These are phyloP conservation scores for Pestalotiopsis sp. DNA, from an alignment of 2,329 filamentous ascomycete species.

Conservation along the genomic window DNA sequence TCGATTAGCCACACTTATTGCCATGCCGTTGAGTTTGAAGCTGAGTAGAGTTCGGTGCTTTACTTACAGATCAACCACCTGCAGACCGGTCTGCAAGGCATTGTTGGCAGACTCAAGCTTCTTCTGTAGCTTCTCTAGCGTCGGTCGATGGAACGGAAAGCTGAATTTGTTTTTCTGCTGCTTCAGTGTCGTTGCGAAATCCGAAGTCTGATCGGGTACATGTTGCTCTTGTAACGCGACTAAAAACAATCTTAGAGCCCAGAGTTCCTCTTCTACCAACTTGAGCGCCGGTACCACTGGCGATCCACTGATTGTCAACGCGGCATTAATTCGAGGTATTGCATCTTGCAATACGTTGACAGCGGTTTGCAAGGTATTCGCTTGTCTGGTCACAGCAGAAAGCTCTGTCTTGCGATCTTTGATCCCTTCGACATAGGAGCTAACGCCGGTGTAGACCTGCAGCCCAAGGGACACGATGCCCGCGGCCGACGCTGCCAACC, in stretches of 20 bases:
- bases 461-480: conserved; percentile 6
- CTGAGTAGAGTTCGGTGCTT: not conserved
- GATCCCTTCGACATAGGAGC: conserved; percentile 1
- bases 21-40: not conserved
- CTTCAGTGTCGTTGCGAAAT: not conserved
- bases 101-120: conserved; percentile 2
- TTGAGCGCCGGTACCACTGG: not conserved
- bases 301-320: too few relatives aligned
- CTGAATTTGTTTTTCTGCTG: not conserved
- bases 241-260: conserved; percentile 1
- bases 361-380: not conserved
- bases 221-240: not conserved
- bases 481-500: conserved; percentile 1
- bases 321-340: not conserved
- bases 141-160: not conserved
- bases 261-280: not conserved
- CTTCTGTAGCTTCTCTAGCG: not conserved
- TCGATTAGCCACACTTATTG: not conserved
- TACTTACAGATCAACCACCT: conserved; percentile 1
- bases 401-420: not conserved
- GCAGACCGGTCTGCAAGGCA: not conserved
- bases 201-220: not conserved
- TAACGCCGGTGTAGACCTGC: not conserved
- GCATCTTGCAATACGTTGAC: not conserved
- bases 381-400: not conserved